Percentiles rank a stretch among this genome's conserved stretches.
Conservation (phyloP, 441 rosid genomes). For the Pelargonium fulgidum region DNA sequence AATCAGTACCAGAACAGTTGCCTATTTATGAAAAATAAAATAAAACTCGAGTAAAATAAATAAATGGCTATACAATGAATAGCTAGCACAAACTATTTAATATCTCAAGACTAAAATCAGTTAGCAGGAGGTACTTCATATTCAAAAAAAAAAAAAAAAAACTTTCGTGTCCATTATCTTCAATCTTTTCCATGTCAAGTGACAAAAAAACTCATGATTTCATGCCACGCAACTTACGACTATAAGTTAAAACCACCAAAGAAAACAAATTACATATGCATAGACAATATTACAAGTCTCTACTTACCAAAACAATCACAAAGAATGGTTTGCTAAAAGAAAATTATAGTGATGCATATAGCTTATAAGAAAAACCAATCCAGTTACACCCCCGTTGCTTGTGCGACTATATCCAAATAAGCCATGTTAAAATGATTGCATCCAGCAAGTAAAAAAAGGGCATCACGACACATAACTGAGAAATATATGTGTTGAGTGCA, state of each 20-base stretch:
- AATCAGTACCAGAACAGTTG: conserved; percentile 3
- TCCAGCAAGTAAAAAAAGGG: neutral
- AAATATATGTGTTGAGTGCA: neutral
- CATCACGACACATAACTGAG: neutral
- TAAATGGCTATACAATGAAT: neutral
- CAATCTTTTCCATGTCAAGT: neutral
- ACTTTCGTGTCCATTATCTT: no score
- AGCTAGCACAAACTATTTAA: neutral
- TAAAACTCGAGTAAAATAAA: neutral
- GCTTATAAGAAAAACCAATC: neutral
- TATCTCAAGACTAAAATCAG: no score
- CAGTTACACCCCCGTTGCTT: neutral
- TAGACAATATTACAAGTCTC: neutral
- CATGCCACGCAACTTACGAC: neutral
- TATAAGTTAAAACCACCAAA: no score
- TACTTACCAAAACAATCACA: neutral
- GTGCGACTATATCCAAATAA: neutral
- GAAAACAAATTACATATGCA: no score
- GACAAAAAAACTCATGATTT: neutral
- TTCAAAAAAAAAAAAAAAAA: no score
- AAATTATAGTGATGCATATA: neutral
- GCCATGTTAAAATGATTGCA: neutral
- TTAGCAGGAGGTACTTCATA: no score
- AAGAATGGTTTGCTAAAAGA: neutral
- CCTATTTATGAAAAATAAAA: neutral